phyloP scores from a whole-genome alignment of 1,284 basidiomycete genomes.

The Tetrapyrgos nigripes region DNA sequence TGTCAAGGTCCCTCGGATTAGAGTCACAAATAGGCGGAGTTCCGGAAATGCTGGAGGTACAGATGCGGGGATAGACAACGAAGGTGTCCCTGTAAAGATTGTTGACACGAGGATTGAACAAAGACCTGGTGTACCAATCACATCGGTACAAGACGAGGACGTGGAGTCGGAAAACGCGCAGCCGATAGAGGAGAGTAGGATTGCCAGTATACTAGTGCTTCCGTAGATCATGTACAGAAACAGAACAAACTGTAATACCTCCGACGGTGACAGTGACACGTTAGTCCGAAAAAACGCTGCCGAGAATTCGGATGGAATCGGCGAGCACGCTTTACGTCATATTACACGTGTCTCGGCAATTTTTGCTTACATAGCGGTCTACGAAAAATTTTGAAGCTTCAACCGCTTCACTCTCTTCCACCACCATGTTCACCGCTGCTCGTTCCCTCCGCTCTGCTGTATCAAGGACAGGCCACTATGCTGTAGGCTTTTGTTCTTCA shows the following conservation, averaged over 20 bases:
- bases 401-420: conserved; percentile 42
- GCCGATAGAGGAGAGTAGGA: background rate
- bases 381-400: conserved; percentile 8
- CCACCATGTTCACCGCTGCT: conserved; percentile 69
- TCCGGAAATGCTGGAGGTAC: conserved; percentile 29
- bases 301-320: too few relatives aligned
- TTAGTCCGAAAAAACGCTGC: too few relatives aligned
- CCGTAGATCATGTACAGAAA: too few relatives aligned
- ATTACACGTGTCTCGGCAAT: too few relatives aligned
- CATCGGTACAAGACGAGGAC: conserved; percentile 20
- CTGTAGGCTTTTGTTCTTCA: conserved; percentile 49
- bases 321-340: too few relatives aligned
- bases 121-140: conserved; percentile 20
- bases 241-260: too few relatives aligned
- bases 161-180: conserved; percentile 13
- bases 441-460: conserved; percentile 65
- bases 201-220: conserved; percentile 15
- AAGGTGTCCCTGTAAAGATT: conserved; percentile 56
- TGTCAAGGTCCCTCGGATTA: conserved; percentile 62
- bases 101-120: conserved; percentile 57
- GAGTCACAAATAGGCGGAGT: conserved; percentile 60
- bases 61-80: conserved; percentile 31
- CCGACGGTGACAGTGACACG: too few relatives aligned
- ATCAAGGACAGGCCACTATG: conserved; percentile 68
- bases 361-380: conserved; percentile 11